phyloP scores from a whole-genome alignment of 75 land plant species.

The Ceratopteris richardii region DNA sequence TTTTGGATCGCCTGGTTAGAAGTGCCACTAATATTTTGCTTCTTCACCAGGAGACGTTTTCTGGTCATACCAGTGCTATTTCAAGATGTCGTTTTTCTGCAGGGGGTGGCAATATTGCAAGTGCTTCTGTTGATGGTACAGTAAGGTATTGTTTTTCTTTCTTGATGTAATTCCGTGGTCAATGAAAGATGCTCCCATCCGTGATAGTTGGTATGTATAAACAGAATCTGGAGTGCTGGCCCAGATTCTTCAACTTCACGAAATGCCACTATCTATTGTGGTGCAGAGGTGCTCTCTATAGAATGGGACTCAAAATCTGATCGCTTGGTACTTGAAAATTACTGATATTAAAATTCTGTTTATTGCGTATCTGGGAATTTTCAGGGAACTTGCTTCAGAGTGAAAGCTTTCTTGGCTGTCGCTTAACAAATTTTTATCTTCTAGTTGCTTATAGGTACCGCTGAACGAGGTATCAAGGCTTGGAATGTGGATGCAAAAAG shows the following conservation, averaged over 20 bases:
- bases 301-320: constrained; percentile 97
- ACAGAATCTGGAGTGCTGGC: constrained; percentile 90
- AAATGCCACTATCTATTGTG: constrained; percentile 98
- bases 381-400: no score
- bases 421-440: not conserved
- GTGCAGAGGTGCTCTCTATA: constrained; percentile 78
- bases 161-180: not conserved
- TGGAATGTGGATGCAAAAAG: constrained; percentile 99
- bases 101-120: constrained; percentile 84
- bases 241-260: constrained; percentile 66
- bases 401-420: not conserved
- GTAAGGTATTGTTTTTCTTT: constrained; percentile 48
- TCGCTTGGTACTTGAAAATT: constrained; percentile 52
- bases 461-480: constrained; percentile 87
- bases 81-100: constrained; percentile 86
- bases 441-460: constrained; percentile 88
- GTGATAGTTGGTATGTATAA: not conserved
- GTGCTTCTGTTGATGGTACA: constrained; percentile 91
- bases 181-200: not conserved
- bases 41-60: constrained; percentile 68
- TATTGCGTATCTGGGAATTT: no score
- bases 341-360: constrained; percentile 2
- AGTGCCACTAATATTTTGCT: no score
- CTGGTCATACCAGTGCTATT: constrained; percentile 92
- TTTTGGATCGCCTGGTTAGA: not conserved